Base-by-base conservation (phyloP, 2,329 filamentous ascomycete genomes). In the Colletotrichum paranaense region DNA sequence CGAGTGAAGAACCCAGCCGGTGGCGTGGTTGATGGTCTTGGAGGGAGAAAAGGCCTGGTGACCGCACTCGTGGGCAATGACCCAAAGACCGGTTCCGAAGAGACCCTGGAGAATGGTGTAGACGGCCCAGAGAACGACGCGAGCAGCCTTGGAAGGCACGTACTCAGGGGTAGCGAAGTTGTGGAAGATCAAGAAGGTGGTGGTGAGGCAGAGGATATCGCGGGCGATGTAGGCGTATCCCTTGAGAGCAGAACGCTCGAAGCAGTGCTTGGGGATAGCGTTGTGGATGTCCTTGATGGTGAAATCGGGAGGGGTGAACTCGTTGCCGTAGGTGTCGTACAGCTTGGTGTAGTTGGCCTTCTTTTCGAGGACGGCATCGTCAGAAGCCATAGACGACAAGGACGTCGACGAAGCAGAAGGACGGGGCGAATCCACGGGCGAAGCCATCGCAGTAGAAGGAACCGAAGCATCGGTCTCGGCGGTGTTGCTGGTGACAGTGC, bases 231-330 rank as follows among this genome's bases (percentile, higher is more conserved):
- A 98, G 80, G 82, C 86, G 81, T 98, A 88, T 77, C 95, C 93
- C 76, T 86, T 91, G 76, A 91, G 82, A 74, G 90, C 94, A 59
- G 94, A 97, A 74, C 97, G 93, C 87, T 98, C 89, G 84, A 93
- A 98, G 90, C 97, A 99, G 89, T 98, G 97, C 85, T 95, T 95
- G 76, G 97, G 97, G 78, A 99, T 99, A 82, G 97, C 97, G 86
- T 98, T 94, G 80, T 95, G 93, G 82, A 99, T 96, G 82, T 99
- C 91, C 89, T 98, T 98, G 89, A 99, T 97, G 81, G 95, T 97
- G 88, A 93, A 99, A 85, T 98, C 93, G 77, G 97, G 97, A 70
- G 97, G 89, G 84, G 94, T 88, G 87, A 99, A 99, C 80, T 95
- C 90, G 84, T 98, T 98, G 84, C 97, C 97, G 83, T 97, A 97